phyloP scores from a whole-genome alignment of 768 basidiomycete species.

The Terana coerulea region DNA sequence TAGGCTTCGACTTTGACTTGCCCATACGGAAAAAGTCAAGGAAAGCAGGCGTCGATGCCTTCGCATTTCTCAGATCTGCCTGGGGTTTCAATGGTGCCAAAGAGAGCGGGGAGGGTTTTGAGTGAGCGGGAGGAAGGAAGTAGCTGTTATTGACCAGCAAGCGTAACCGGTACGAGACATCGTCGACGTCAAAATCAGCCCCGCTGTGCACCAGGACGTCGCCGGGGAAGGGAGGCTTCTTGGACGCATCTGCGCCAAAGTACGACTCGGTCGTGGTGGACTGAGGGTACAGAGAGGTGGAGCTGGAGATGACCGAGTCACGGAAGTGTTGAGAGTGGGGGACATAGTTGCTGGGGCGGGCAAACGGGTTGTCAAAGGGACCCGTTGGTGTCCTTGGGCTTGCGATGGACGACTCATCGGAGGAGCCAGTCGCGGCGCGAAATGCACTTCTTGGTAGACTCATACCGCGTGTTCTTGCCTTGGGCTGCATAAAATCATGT shows the following conservation, averaged over 20 bases:
- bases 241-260: constrained; percentile 62
- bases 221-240: constrained; percentile 50
- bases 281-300: constrained; percentile 75
- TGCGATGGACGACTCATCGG: constrained; percentile 26
- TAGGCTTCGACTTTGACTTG: constrained; percentile 62
- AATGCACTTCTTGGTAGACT: constrained; percentile 33
- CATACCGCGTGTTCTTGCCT: constrained; percentile 30
- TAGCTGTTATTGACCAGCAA: constrained; percentile 86
- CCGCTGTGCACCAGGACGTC: constrained; percentile 22
- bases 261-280: constrained; percentile 63
- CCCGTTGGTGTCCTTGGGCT: constrained; percentile 24
- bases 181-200: constrained; percentile 51
- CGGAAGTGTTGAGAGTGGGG: constrained; percentile 27
- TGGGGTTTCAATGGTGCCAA: constrained; percentile 42
- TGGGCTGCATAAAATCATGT: constrained; percentile 22
- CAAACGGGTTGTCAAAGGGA: constrained; percentile 7
- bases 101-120: constrained; percentile 70
- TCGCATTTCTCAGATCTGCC: constrained; percentile 41
- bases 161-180: constrained; percentile 80
- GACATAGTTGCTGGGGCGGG: constrained; percentile 12
- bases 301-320: constrained; percentile 55
- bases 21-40: constrained; percentile 70
- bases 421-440: constrained; percentile 18
- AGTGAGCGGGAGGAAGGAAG: constrained; percentile 84
- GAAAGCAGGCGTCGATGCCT: constrained; percentile 48